Evolutionary conservation across 2,329 filamentous ascomycete genomes (phyloP), one percentile per base, ranked within the genome.

Genomic region (Talaromyces sp.): DNA sequence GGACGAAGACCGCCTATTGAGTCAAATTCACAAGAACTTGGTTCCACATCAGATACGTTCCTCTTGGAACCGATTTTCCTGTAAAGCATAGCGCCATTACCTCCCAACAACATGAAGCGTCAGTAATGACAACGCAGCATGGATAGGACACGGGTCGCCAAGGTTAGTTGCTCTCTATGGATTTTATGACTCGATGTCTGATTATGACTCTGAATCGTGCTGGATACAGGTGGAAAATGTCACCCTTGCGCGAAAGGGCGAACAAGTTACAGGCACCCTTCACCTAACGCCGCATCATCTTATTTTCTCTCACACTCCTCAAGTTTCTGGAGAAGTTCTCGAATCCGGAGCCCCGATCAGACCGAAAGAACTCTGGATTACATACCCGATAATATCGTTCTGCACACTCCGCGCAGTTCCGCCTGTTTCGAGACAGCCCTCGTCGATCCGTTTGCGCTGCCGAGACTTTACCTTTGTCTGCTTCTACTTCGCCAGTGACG

Each of bases 401-500:
- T 96, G 93, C 77, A 86, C 84, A 27, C 86, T 93, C 66, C 86
- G 91, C 63, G 89, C 92, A 30, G 87, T 88, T 54, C 88, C 90
- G 19, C 82, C 85, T 7, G 81, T 82, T 13, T 89, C 89, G 62
- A 84, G 86, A 57, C 84, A 92, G 64, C 84, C 87, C 33, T 92
- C 93, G 6, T 90, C 91, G 3, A 92, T 99, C 71, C 89, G 93
- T 58, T 80, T 99, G 64, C 88, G 92, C 58, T 92, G 93, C 72
- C 90, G 93, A 62, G 95, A 99, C 80, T 98, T 99, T 74, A 93
- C 87, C 55, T 96, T 93, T 75, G 87, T 96, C 64, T 93, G 91
- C 64, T 93, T 99, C 77, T 92, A 93, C 76, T 96, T 99, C 72
- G 72, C 80, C 22, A 86, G 89, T 61, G 89, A 93, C 69, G 83